Base-by-base conservation (phyloP, 2,329 filamentous ascomycete species). In the Fusarium virguliforme region DNA sequence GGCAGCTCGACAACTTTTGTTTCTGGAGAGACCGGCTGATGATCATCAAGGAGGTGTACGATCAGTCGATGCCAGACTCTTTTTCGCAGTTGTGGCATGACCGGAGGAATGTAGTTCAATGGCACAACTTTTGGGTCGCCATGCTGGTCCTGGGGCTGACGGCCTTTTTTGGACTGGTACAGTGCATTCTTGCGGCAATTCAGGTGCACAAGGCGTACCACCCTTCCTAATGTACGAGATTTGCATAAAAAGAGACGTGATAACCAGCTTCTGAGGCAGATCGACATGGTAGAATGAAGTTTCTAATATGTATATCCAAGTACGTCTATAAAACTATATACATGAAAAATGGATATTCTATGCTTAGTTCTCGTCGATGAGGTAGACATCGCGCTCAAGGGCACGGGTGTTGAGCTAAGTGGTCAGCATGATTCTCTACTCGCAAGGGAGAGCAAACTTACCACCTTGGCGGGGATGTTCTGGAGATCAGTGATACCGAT, bases 401-500 rank as follows among this genome's bases (percentile, higher is more conserved):
- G 72, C 71, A 24, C 74, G 74, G 37, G 71, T 75, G 63, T 76
- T 76, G 50, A 76, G 72, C 74, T 76, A 24, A 5, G 43, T 0
- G 4, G 24, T 22, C 1, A 40, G 38, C 28, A 74, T 38, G 73
- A 62, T 35, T 24, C n/a, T 15, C 3, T 15, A 6, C 3, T n/a
- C 4, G 22, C 1, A 5, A 0, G 3, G 1, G 26, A 6, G 4
- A 7, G 2, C 9, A 5, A 56, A 72, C 74, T 73, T 24, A 76
- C 71, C 43, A 74, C 62, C 37, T 67, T 71, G 50, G 64, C 65
- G 6, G 73, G 63, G 32, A 76, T 74, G 54, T 74, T 76, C 35
- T 69, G 53, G 8, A 76, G 67, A 58, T 76, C 74, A 26, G 57
- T 74, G 8, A 79, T 76, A 8, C 80, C 80, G 34, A 79, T 70